Evolutionary conservation across 345 rosid species (phyloP).

Genomic region (Raphanus sativus): DNA sequence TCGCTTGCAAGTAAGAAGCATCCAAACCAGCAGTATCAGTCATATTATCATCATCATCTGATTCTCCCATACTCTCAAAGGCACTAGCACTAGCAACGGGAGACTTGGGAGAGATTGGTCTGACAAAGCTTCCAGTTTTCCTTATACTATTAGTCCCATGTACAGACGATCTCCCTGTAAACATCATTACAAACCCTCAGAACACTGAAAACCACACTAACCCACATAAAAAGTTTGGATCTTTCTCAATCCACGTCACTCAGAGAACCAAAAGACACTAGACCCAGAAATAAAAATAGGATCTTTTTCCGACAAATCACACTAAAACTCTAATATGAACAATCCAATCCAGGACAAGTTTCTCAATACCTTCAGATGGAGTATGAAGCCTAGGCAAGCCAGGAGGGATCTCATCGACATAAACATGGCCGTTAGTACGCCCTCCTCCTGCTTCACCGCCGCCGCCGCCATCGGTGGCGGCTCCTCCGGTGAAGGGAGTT

Average conservation of each 20-base stretch:
- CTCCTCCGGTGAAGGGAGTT: slow-evolving; percentile 44
- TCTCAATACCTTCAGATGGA: slow-evolving; percentile 44
- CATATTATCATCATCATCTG: slow-evolving; percentile 89
- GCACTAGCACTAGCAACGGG: slow-evolving; percentile 96
- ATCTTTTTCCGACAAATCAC: background rate
- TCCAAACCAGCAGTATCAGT: slow-evolving; percentile 63
- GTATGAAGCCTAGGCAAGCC: slow-evolving; percentile 87
- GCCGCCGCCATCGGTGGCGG: slow-evolving; percentile 45
- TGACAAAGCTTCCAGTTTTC: slow-evolving; percentile 60
- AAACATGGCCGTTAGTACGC: slow-evolving; percentile 55
- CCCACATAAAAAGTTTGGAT: background rate
- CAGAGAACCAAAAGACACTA: background rate
- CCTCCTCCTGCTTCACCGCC: slow-evolving; percentile 46
- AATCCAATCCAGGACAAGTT: background rate
- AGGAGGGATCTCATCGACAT: slow-evolving; percentile 71
- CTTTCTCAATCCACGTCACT: background rate
- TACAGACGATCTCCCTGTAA: slow-evolving; percentile 61
- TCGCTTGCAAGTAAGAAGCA: slow-evolving; percentile 56
- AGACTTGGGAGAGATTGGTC: slow-evolving; percentile 90
- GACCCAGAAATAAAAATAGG: background rate
- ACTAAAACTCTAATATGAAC: background rate
- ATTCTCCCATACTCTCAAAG: slow-evolving; percentile 85
- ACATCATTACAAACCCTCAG: slow-evolving; percentile 6
- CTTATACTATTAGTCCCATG: slow-evolving; percentile 50
- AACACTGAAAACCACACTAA: background rate